Conservation (phyloP, 257 asterid species). For the Ocimum tenuiflorum region DNA sequence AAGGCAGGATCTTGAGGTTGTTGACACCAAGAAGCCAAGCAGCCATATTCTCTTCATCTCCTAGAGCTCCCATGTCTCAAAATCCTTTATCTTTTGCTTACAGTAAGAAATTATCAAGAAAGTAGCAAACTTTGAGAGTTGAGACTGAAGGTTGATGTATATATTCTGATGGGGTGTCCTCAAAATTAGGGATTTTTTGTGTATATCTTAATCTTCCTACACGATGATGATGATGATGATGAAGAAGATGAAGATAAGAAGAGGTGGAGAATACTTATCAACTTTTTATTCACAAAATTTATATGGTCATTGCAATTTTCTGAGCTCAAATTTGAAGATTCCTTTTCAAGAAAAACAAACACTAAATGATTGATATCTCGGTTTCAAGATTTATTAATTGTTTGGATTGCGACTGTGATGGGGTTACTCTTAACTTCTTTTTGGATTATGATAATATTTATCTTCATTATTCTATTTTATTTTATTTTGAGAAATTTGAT, state of each 20-base stretch:
- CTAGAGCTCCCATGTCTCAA: slow-evolving; percentile 26
- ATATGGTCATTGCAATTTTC: background rate
- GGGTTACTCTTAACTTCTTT: too few species aligned
- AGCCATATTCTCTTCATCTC: slow-evolving; percentile 72
- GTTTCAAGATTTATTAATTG: background rate
- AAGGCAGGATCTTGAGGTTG: slow-evolving; percentile 76
- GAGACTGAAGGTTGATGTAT: too few species aligned
- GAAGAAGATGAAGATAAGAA: background rate
- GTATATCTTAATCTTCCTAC: background rate
- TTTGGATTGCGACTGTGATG: background rate
- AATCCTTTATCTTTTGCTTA: background rate
- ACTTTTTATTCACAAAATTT: background rate
- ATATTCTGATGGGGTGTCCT: background rate
- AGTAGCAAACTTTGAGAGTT: background rate
- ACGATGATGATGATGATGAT: slow-evolving; percentile 8
- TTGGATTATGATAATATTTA: too few species aligned
- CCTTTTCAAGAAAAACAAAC: background rate
- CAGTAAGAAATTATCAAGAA: background rate
- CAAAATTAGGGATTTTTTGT: background rate
- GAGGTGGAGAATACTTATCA: background rate
- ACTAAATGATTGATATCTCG: background rate
- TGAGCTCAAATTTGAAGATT: background rate
- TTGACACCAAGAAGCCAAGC: slow-evolving; percentile 58
- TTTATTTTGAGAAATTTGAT: too few species aligned
- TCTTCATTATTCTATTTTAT: too few species aligned